Base-by-base conservation (phyloP, 768 basidiomycete species). In the Postia placenta region DNA sequence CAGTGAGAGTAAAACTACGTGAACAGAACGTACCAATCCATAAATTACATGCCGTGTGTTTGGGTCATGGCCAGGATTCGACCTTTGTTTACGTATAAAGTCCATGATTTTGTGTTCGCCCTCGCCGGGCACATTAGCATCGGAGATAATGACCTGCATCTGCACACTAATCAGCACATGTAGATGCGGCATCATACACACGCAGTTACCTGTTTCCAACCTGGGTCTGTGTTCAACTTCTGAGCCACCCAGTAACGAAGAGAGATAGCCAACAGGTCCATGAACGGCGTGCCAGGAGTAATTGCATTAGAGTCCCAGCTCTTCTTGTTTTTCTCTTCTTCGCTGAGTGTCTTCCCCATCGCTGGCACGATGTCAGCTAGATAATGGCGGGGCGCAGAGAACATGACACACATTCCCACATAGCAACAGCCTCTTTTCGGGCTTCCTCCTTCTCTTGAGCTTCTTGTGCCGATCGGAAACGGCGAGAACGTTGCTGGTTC, bases 21-120 rank as follows among this genome's bases (percentile, higher is more conserved):
- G 20, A 38, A 6, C 26, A 30, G 41, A 38, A 64, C 85, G 51
- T 60, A 94, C 92, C 64, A 99, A 70, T 57, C 96, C 96, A 69
- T 98, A 99, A 54, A 99, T 98, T 48, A 98, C 95, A 64, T 99
- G 96, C 27, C 76, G 75, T 2, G 93, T 97, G 63, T 99, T 98
- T 17, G 95, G 85, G 65, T 99, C 85, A 68, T 98, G 85, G n/a
- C 83, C 87, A 20, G 79, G 78, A 61, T 94, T 89, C 44, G 78
- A 74, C 45, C 96, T 79, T 60, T 96, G 94, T 27, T 94, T 77
- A 48, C 96, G 76, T 55, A 99, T 95, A 65, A 80, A 98, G 64
- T 98, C 96, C 93, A 99, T 97, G 55, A 99, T 97, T 73, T 99
- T 99, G 68, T 99, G 96, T 65, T 99, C 96, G 64, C 96, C 96